These are phyloP conservation scores for Babesia bigemina DNA, from an alignment of 169 alveolate species.

Conservation along the genomic window DNA sequence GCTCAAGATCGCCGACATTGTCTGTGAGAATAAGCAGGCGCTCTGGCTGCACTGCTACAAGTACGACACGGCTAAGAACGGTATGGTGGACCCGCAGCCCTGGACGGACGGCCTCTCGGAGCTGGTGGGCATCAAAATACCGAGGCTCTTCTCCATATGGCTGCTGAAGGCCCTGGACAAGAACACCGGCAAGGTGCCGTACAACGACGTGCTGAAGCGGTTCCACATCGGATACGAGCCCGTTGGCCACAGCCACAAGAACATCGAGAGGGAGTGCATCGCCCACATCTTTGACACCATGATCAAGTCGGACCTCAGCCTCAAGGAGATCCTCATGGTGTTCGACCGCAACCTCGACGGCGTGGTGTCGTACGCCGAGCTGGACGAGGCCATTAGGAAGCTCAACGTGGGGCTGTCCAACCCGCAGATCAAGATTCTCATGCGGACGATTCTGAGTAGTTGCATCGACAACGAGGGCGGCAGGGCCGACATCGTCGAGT, in stretches of 20 bases:
- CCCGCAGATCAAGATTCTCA: constrained; percentile 83
- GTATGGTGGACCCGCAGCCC: constrained; percentile 42
- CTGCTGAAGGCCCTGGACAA: constrained; percentile 68
- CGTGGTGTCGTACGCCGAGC: constrained; percentile 79
- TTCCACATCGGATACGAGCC: constrained; percentile 63
- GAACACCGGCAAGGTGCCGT: constrained; percentile 62
- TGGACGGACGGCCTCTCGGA: constrained; percentile 69
- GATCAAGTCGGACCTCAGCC: constrained; percentile 78
- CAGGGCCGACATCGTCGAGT: constrained; percentile 84
- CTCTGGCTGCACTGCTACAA: constrained; percentile 67
- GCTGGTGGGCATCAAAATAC: constrained; percentile 55
- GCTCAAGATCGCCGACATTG: constrained; percentile 48
- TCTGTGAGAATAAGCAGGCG: constrained; percentile 62
- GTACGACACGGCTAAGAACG: constrained; percentile 46
- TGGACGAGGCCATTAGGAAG: constrained; percentile 80
- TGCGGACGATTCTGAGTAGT: constrained; percentile 77
- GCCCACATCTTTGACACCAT: constrained; percentile 75
- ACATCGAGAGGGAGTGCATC: constrained; percentile 61
- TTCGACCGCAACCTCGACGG: constrained; percentile 85
- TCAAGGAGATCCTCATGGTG: constrained; percentile 80
- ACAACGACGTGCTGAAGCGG: constrained; percentile 72
- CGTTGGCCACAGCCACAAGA: constrained; percentile 48
- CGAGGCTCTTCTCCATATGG: constrained; percentile 67
- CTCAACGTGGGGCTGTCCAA: constrained; percentile 78
- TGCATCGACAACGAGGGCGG: constrained; percentile 74